Evolutionary conservation across 371 early-diverging fungal species (phyloP).

Genomic region (Syncephalastrum contaminatum): DNA sequence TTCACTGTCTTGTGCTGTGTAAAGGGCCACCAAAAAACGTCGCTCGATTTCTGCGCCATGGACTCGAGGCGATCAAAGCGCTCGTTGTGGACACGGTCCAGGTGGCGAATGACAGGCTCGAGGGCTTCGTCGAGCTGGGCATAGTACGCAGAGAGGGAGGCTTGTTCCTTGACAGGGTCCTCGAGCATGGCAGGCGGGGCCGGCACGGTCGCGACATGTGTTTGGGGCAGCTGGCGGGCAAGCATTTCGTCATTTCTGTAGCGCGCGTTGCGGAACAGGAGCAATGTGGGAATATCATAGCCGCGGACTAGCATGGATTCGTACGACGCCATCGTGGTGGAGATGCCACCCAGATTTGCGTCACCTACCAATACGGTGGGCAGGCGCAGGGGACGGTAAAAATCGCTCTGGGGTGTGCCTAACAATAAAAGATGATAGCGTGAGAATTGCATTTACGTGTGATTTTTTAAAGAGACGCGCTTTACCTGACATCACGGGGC

Average conservation of each 20-base stretch:
- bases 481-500: slow-evolving; percentile 77
- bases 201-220: slow-evolving; percentile 38
- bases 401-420: slow-evolving; percentile 70
- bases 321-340: slow-evolving; percentile 74
- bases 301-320: slow-evolving; percentile 73
- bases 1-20: slow-evolving; percentile 72
- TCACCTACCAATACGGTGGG: slow-evolving; percentile 79
- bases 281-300: slow-evolving; percentile 68
- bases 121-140: slow-evolving; percentile 47
- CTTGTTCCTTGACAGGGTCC: slow-evolving; percentile 49
- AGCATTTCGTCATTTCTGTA: slow-evolving; percentile 65
- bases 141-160: slow-evolving; percentile 61
- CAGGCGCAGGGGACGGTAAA: slow-evolving; percentile 71
- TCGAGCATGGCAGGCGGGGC: slow-evolving; percentile 48
- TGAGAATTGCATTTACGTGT: not conserved
- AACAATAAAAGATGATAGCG: slow-evolving; percentile 11
- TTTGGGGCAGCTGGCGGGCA: slow-evolving; percentile 13
- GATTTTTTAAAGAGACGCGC: not conserved
- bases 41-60: slow-evolving; percentile 56
- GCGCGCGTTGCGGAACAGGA: slow-evolving; percentile 62
- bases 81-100: slow-evolving; percentile 50
- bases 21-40: slow-evolving; percentile 83
- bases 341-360: slow-evolving; percentile 76
- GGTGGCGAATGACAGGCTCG: slow-evolving; percentile 41
- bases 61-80: slow-evolving; percentile 58